Percentiles rank a stretch among this genome's conserved stretches.
Conservation (phyloP, 2,329 filamentous ascomycete species). For the Cadophora sp. region DNA sequence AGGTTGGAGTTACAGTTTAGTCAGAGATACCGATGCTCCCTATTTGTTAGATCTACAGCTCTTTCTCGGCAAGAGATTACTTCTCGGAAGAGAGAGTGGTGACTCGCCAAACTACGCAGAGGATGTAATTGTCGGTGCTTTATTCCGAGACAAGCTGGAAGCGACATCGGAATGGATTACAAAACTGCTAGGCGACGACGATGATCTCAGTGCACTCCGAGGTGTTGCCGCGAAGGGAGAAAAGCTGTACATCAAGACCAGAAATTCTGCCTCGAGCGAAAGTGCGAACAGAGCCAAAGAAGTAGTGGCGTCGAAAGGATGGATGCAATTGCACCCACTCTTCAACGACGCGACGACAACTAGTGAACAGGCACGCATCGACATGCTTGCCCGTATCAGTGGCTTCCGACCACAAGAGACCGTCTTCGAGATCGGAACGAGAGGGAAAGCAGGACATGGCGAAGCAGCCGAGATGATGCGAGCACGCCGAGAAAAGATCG, state of each 20-base stretch:
- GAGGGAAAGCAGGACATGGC: constrained; percentile 65
- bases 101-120: constrained; percentile 74
- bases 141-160: constrained; percentile 77
- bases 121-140: constrained; percentile 81
- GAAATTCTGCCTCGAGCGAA: constrained; percentile 87
- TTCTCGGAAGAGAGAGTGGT: constrained; percentile 71
- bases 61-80: constrained; percentile 84
- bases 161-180: constrained; percentile 81
- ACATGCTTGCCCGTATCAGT: constrained; percentile 88
- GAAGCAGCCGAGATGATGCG: constrained; percentile 80
- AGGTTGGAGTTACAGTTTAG: constrained; percentile 94
- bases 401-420: constrained; percentile 91
- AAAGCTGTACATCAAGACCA: constrained; percentile 87
- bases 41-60: constrained; percentile 94
- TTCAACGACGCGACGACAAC: constrained; percentile 75
- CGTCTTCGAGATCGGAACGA: constrained; percentile 90
- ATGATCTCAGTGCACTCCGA: constrained; percentile 75
- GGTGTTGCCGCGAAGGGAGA: constrained; percentile 86
- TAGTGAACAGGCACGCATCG: constrained; percentile 74
- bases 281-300: constrained; percentile 89
- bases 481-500: constrained; percentile 72
- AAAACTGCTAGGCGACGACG: constrained; percentile 76
- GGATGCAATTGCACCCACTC: constrained; percentile 78
- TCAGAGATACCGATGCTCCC: constrained; percentile 85
- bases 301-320: constrained; percentile 71